Evolutionary conservation across 805 yeast species (phyloP).

Genomic region (Starmerella bombi): DNA sequence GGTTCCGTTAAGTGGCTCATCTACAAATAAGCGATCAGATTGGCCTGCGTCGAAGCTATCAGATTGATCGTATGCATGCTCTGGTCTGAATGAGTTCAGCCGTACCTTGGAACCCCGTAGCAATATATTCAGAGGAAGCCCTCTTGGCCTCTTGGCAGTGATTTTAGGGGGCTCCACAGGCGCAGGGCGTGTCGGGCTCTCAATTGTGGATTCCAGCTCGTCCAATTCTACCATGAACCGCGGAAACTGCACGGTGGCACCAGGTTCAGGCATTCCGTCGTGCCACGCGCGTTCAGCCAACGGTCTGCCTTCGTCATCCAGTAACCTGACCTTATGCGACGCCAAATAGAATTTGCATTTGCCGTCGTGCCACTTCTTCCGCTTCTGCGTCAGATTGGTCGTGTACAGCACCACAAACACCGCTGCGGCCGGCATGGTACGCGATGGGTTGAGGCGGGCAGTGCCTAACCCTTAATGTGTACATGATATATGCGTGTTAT

Average conservation of each 20-base stretch:
- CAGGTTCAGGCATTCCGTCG: slow-evolving; percentile 7
- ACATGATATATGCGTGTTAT: too few species aligned
- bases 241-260: slow-evolving; percentile 18
- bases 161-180: neutral
- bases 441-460: too few species aligned
- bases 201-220: too few species aligned
- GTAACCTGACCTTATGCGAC: slow-evolving; percentile 22
- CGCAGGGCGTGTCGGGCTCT: neutral
- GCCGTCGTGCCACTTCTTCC: slow-evolving; percentile 31
- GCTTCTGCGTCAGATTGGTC: slow-evolving; percentile 27
- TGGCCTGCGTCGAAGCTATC: too few species aligned
- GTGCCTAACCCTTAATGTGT: too few species aligned
- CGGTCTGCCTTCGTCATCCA: slow-evolving; percentile 22
- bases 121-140: neutral
- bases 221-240: slow-evolving; percentile 24
- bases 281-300: slow-evolving; percentile 6
- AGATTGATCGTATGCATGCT: too few species aligned
- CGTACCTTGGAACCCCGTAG: neutral
- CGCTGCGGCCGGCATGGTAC: neutral
- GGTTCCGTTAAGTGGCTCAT: too few species aligned
- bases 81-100: too few species aligned
- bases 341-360: slow-evolving; percentile 19
- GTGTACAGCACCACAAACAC: slow-evolving; percentile 26
- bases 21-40: too few species aligned
- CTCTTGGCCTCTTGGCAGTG: neutral